Percentiles rank a stretch among this genome's conserved stretches.
phyloP scores from a whole-genome alignment of 257 asterid species.

The Linderniella brevidens region DNA sequence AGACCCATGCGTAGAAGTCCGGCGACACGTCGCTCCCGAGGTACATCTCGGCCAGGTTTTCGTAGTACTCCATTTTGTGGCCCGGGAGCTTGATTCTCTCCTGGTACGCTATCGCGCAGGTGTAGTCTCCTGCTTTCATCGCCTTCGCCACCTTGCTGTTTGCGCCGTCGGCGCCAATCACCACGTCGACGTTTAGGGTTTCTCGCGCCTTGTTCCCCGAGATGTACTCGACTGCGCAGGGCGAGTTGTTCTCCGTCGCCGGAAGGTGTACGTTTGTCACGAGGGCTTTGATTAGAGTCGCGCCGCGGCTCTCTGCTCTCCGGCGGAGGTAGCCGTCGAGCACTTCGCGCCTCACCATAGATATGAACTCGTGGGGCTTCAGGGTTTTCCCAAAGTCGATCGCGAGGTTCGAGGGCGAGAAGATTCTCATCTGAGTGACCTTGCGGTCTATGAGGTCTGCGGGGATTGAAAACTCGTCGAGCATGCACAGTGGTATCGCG shows the following conservation, averaged over 20 bases:
- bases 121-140: constrained; percentile 76
- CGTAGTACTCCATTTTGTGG: constrained; percentile 77
- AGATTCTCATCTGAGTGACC: constrained; percentile 88
- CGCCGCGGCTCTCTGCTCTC: constrained; percentile 58
- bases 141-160: constrained; percentile 73
- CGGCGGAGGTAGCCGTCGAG: constrained; percentile 76
- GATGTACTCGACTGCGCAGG: constrained; percentile 56
- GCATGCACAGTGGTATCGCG: constrained; percentile 91
- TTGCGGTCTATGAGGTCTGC: constrained; percentile 67
- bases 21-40: constrained; percentile 90
- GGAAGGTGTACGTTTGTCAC: constrained; percentile 73
- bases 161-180: constrained; percentile 88
- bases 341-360: constrained; percentile 91
- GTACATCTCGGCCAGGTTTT: constrained; percentile 69
- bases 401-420: constrained; percentile 81
- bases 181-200: constrained; percentile 61
- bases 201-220: constrained; percentile 53
- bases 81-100: constrained; percentile 73
- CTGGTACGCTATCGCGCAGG: constrained; percentile 86
- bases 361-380: constrained; percentile 81
- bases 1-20: constrained; percentile 49
- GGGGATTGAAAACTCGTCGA: constrained; percentile 82
- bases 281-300: constrained; percentile 60
- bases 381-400: constrained; percentile 76
- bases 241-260: constrained; percentile 19